Evolutionary conservation across 2,329 filamentous ascomycete species (phyloP).

Genomic region (Alternaria ventricosa): DNA sequence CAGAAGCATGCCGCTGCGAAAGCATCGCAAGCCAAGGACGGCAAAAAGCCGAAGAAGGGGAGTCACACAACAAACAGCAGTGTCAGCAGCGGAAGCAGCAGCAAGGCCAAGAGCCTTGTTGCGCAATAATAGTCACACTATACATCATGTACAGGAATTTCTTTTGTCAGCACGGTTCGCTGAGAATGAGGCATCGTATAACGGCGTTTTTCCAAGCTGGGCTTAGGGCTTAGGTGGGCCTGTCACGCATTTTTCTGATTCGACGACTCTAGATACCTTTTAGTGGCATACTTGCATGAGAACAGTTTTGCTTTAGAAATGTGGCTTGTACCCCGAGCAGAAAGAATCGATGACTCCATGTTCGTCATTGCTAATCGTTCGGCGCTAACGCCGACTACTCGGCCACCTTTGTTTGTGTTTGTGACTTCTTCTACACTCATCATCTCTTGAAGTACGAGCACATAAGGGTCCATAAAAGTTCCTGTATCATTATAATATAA

Average conservation of each 20-base stretch:
- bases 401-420: not conserved
- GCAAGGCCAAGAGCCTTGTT: constrained; percentile 32
- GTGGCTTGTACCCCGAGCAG: not conserved
- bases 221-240: constrained; percentile 7
- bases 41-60: constrained; percentile 32
- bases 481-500: not conserved
- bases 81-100: constrained; percentile 29
- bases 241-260: constrained; percentile 26
- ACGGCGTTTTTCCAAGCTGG: constrained; percentile 23
- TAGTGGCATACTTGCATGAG: constrained; percentile 10
- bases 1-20: constrained; percentile 61
- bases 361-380: constrained; percentile 7
- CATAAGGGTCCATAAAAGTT: not conserved
- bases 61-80: constrained; percentile 19
- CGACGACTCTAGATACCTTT: constrained; percentile 39
- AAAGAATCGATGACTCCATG: constrained; percentile 17
- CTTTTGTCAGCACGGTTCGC: constrained; percentile 20
- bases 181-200: constrained; percentile 12
- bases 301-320: constrained; percentile 1
- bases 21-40: constrained; percentile 41
- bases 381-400: constrained; percentile 14
- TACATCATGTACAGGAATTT: constrained; percentile 8
- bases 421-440: not conserved
- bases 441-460: not conserved
- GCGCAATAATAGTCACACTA: constrained; percentile 26